Evolutionary conservation across 1,284 basidiomycete species (phyloP).

Genomic region (Pterulicium gracile): DNA sequence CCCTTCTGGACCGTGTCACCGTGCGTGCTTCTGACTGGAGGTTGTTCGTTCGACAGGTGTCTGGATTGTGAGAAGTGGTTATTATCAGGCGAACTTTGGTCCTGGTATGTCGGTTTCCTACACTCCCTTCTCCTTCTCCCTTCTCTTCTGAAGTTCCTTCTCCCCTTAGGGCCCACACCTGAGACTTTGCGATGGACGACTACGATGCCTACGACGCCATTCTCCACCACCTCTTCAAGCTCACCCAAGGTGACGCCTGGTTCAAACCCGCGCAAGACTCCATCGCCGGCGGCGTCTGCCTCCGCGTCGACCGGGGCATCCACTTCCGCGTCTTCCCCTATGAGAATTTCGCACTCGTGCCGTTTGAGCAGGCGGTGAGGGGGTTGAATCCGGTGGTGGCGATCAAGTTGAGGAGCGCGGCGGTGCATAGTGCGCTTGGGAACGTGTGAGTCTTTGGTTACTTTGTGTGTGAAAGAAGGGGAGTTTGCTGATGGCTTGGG

Average conservation of each 20-base stretch:
- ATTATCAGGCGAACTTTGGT: no score
- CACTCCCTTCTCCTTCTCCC: no score
- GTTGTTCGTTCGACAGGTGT: no score
- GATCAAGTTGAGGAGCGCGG: slow-evolving; percentile 68
- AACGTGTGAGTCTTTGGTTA: slow-evolving; percentile 47
- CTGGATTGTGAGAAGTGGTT: no score
- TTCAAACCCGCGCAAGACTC: slow-evolving; percentile 69
- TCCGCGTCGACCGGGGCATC: slow-evolving; percentile 47
- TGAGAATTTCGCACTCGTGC: slow-evolving; percentile 48
- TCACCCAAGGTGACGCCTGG: slow-evolving; percentile 67
- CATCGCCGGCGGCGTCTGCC: slow-evolving; percentile 56
- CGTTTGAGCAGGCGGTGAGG: slow-evolving; percentile 62
- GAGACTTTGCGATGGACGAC: not conserved
- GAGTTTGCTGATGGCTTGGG: no score
- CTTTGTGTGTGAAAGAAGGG: no score
- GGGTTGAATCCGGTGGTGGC: slow-evolving; percentile 71
- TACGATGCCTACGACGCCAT: slow-evolving; percentile 11
- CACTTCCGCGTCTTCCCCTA: slow-evolving; percentile 63
- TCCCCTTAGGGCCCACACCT: no score
- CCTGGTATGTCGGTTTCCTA: no score
- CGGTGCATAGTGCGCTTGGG: slow-evolving; percentile 67
- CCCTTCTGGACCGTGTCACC: no score
- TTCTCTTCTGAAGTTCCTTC: no score
- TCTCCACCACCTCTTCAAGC: slow-evolving; percentile 35
- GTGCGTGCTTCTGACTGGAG: no score